A percentile compares a stretch with the other conserved stretches of the same genome.
Evolutionary conservation across 257 asterid species (phyloP).

Genomic region (Jaltomata sinuosa): DNA sequence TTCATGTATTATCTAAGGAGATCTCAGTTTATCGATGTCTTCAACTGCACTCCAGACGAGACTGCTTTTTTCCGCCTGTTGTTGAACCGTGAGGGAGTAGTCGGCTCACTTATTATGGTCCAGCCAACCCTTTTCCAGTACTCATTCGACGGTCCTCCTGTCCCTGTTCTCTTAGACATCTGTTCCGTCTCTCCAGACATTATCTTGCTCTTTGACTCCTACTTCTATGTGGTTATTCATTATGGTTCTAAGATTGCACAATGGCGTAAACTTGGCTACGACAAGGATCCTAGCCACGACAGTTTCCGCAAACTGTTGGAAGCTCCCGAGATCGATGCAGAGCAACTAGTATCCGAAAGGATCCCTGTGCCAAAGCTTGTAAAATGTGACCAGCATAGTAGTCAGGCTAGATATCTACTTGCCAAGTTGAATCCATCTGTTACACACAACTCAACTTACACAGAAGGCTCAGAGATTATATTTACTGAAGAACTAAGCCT

Average conservation of each 20-base stretch:
- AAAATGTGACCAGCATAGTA: constrained; percentile 87
- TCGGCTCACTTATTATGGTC: constrained; percentile 76
- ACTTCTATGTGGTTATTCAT: constrained; percentile 72
- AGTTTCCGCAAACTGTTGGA: constrained; percentile 69
- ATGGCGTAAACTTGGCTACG: constrained; percentile 85
- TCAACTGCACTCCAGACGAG: constrained; percentile 85
- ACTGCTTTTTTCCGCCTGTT: constrained; percentile 71
- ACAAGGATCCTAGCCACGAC: constrained; percentile 64
- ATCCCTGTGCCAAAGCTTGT: constrained; percentile 80
- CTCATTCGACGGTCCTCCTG: constrained; percentile 89
- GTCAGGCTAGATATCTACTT: constrained; percentile 92
- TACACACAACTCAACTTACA: constrained; percentile 51
- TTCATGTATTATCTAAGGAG: constrained; percentile 84
- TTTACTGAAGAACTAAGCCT: constrained; percentile 85
- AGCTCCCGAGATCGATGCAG: constrained; percentile 82
- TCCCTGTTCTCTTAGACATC: constrained; percentile 72
- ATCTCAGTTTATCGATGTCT: constrained; percentile 80
- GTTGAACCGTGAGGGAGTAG: constrained; percentile 90
- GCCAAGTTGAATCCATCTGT: constrained; percentile 89
- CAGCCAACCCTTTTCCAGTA: constrained; percentile 92
- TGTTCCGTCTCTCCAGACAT: constrained; percentile 77
- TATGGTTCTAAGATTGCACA: constrained; percentile 82
- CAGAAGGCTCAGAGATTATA: constrained; percentile 55
- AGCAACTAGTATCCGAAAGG: constrained; percentile 63
- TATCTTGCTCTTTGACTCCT: constrained; percentile 85